Evolutionary conservation across 2,329 filamentous ascomycete genomes (phyloP).

Genomic region (Alternaria rosae): DNA sequence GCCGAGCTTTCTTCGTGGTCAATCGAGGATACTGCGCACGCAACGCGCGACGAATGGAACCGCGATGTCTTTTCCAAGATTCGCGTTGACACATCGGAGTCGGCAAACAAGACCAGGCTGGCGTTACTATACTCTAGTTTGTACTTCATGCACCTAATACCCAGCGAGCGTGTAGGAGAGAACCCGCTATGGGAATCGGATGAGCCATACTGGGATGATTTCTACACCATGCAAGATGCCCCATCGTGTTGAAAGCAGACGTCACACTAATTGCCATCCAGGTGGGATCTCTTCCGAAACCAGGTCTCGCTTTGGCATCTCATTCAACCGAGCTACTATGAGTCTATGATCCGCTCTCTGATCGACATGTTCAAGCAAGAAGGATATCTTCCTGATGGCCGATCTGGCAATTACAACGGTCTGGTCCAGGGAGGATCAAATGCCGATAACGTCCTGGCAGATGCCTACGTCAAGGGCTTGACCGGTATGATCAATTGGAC

Average conservation of each 20-base stretch:
- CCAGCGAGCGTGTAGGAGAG: conserved; percentile 60
- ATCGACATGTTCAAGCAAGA: conserved; percentile 69
- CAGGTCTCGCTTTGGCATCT: conserved; percentile 60
- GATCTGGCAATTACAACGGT: conserved; percentile 65
- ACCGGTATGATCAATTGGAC: conserved; percentile 71
- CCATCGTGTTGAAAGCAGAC: no score
- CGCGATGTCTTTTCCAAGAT: conserved; percentile 67
- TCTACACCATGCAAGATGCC: no score
- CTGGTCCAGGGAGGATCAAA: conserved; percentile 50
- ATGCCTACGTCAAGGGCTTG: conserved; percentile 73
- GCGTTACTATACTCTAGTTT: conserved; percentile 45
- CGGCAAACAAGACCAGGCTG: conserved; percentile 42
- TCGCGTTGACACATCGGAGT: conserved; percentile 35
- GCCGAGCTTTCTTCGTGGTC: conserved; percentile 55
- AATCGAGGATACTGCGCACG: conserved; percentile 50
- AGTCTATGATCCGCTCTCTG: conserved; percentile 72
- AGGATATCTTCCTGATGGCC: conserved; percentile 76
- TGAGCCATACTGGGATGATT: conserved; percentile 74
- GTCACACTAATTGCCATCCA: no score
- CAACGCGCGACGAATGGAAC: conserved; percentile 57
- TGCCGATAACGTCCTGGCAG: conserved; percentile 63
- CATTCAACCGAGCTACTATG: conserved; percentile 69
- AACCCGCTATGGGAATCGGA: conserved; percentile 72
- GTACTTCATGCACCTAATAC: conserved; percentile 50
- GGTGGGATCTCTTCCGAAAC: conserved; percentile 73